These are phyloP conservation scores for Tricholomella constricta DNA, from an alignment of 768 basidiomycete species.

Conservation along the genomic window DNA sequence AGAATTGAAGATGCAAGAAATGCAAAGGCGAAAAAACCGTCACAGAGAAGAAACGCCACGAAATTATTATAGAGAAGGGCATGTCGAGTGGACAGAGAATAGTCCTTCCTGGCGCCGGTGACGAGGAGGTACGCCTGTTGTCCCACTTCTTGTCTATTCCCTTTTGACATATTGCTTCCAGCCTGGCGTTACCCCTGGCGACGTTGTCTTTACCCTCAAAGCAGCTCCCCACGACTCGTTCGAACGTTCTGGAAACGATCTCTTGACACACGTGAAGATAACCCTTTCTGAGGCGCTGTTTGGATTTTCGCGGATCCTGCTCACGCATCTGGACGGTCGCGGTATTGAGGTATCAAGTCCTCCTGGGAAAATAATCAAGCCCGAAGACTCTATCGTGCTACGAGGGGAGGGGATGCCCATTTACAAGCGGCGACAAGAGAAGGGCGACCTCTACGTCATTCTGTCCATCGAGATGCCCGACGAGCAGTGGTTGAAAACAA, in stretches of 20 bases:
- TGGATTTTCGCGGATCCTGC: slow-evolving; percentile 89
- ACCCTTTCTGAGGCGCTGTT: slow-evolving; percentile 93
- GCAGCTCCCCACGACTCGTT: slow-evolving; percentile 74
- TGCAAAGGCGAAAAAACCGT: slow-evolving; percentile 87
- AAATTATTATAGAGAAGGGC: slow-evolving; percentile 85
- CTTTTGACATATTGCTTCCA: slow-evolving; percentile 29
- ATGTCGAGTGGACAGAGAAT: slow-evolving; percentile 85
- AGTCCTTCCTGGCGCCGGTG: slow-evolving; percentile 88
- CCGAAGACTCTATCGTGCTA: slow-evolving; percentile 72
- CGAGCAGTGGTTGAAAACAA: slow-evolving; percentile 68
- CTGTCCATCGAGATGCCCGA: slow-evolving; percentile 90
- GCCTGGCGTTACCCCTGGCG: slow-evolving; percentile 87
- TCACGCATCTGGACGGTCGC: slow-evolving; percentile 92
- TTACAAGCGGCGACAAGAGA: slow-evolving; percentile 61
- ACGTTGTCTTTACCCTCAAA: slow-evolving; percentile 84
- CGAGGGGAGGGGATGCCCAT: slow-evolving; percentile 91
- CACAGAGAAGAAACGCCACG: slow-evolving; percentile 87
- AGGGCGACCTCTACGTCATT: slow-evolving; percentile 82
- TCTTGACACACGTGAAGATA: slow-evolving; percentile 79
- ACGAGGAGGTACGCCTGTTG: slow-evolving; percentile 66
- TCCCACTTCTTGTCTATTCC: not conserved
- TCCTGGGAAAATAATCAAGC: slow-evolving; percentile 72
- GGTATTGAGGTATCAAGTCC: slow-evolving; percentile 82
- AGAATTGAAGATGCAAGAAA: slow-evolving; percentile 78
- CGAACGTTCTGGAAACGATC: slow-evolving; percentile 78